Evolutionary conservation across 2,329 filamentous ascomycete genomes (phyloP), one percentile per base, ranked within the genome.

Genomic region (Fusarium armeniacum): DNA sequence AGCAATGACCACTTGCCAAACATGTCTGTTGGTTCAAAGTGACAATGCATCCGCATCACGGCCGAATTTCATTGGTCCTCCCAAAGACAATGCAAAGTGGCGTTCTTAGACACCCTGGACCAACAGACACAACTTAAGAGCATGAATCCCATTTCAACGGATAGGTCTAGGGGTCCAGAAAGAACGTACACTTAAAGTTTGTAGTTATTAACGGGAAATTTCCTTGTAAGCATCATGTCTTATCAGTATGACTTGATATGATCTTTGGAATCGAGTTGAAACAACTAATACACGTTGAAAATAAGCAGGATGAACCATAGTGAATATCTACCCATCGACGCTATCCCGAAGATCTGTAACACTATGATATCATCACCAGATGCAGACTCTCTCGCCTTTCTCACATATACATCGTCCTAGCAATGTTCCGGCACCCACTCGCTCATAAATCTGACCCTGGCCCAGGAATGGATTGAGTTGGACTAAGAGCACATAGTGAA

Each of bases 21-120:
- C 8, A 26, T 5, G 18, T 9, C 13, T 3, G 22, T 26, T 43
- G 36, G 26, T n/a, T 33, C n/a, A 1, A n/a, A 13, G 15, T 22
- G 3, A 28, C 6, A 18, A 6, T 4, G 11, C 16, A 28, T 5
- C 20, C 18, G 9, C 8, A 15, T 45, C 2, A 16, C 12, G 9
- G 1, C 11, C 12, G 4, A 28, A 13, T 28, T 3, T 12, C 24
- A 20, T 15, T 22, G 30, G n/a, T 20, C 30, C 36, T 57, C 47
- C 22, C 16, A n/a, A 50, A 40, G 18, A 58, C 59, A 64, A 64
- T 64, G 4, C 15, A 43, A 49, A 45, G 61, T 64, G 59, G 61
- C 61, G 59, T 46, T 10, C 10, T 26, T 51, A 40, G 15, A 33
- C 15, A 8, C 6, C 15, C n/a, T 12, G 2, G 15, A 4, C 12